Evolutionary conservation across 2,329 filamentous ascomycete genomes (phyloP).

Genomic region (Byssothecium circinans): DNA sequence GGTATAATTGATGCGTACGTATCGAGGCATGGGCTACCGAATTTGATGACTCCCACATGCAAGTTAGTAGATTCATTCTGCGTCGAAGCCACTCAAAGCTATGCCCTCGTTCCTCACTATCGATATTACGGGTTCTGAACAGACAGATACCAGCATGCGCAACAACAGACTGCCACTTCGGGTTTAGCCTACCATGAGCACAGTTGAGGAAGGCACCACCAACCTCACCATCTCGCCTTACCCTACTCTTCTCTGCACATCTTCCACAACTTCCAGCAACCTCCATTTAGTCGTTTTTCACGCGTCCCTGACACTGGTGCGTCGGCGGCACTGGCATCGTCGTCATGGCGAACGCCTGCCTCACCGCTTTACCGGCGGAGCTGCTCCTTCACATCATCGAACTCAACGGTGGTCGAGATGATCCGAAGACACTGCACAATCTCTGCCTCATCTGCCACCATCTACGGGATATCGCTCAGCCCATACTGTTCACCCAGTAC

Average conservation of each 20-base stretch:
- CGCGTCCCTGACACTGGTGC: not conserved
- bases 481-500: not conserved
- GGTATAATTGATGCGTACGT: too few relatives aligned
- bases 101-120: too few relatives aligned
- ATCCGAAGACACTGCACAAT: not conserved
- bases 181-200: not conserved
- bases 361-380: not conserved
- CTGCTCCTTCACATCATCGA: not conserved
- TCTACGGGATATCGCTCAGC: slow-evolving; percentile 1
- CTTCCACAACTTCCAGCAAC: not conserved
- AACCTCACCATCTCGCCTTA: not conserved
- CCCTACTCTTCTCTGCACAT: not conserved
- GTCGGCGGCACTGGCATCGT: too few relatives aligned
- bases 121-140: too few relatives aligned
- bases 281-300: too few relatives aligned
- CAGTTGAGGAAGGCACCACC: not conserved
- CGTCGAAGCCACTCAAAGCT: too few relatives aligned
- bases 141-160: not conserved
- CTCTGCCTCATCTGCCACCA: not conserved
- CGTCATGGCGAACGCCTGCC: not conserved
- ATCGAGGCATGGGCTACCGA: too few relatives aligned
- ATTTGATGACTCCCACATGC: too few relatives aligned
- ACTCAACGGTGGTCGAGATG: not conserved
- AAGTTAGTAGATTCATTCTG: too few relatives aligned
- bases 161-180: not conserved